A percentile compares a stretch with the other conserved stretches of the same genome.
These are phyloP conservation scores for Pseudoturritis turrita DNA, from an alignment of 345 rosid genomes.

Conservation along the genomic window DNA sequence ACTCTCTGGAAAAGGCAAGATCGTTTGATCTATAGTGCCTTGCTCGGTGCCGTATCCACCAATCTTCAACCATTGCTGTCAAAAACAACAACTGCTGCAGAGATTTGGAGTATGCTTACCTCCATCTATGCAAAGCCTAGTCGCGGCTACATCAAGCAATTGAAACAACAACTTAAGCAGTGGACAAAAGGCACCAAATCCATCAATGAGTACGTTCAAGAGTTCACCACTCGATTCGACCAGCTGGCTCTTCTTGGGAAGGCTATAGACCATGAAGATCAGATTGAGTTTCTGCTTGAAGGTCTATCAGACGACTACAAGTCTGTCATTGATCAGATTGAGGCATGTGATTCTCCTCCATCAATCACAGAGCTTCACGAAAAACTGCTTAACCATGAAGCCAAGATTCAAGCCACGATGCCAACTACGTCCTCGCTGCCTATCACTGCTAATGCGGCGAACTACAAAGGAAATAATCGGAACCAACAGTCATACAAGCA, in stretches of 20 bases:
- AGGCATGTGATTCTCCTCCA: neutral
- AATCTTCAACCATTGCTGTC: too few relatives aligned
- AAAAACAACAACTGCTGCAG: too few relatives aligned
- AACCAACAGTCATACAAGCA: too few relatives aligned
- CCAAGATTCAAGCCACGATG: neutral
- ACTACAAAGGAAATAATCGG: neutral
- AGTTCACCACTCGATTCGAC: neutral
- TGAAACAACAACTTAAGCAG: too few relatives aligned
- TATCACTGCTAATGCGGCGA: neutral
- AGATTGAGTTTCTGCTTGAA: neutral
- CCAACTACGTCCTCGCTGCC: neutral
- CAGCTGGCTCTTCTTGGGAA: neutral
- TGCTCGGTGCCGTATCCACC: too few relatives aligned
- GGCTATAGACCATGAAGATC: neutral
- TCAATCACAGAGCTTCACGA: neutral
- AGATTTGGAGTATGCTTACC: too few relatives aligned
- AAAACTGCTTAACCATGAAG: neutral
- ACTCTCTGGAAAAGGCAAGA: too few relatives aligned
- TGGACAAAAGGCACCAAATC: too few relatives aligned
- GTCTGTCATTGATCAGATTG: neutral
- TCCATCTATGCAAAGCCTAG: too few relatives aligned
- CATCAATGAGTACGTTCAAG: too few relatives aligned
- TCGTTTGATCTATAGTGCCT: too few relatives aligned
- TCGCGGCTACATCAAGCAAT: too few relatives aligned
- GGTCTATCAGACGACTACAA: neutral